Base-by-base conservation (phyloP, 2,329 filamentous ascomycete species). In the Aureobasidium zeae region DNA sequence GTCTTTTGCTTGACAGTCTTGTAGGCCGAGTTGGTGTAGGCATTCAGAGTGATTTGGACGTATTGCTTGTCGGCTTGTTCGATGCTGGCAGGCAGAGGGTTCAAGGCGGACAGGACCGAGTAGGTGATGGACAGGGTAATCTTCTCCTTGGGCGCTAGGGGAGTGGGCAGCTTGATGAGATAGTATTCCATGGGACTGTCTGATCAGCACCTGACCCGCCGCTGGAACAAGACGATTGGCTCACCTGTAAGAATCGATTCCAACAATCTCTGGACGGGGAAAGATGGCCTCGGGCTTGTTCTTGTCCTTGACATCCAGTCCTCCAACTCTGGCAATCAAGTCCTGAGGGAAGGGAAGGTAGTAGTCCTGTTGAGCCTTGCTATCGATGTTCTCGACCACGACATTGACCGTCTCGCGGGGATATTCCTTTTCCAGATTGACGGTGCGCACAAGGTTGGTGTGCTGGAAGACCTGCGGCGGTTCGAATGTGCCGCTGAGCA, bases 391-490 rank as follows among this genome's bases (percentile, higher is more conserved):
- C 70, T 95, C 83, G 51, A 98, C 78, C 39, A 94, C 73, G n/a
- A 94, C 81, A 66, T 96, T 95, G 72, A 95, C 78, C 11, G 81
- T 83, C 66, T 96, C 89, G 60, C 87, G 81, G 44, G 81, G 79
- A 58, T 91, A 96, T 53, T 79, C 84, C 72, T 95, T 96, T 66
- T 96, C 89, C 47, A 95, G 67, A 53, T 94, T 94, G 59, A 93
- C 81, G 51, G 83, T 81, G 57, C 91, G 84, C 39, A 96, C 83
- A 21, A 96, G 67, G 63, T 98, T 96, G 64, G 74, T 75, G 66
- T 98, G 95, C 69, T 88, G 86, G 71, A 94, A 98, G 53, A 88
- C 84, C 61, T 86, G 84, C 11, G 88, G 83, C 43, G 89, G 87
- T 64, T 77, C 82, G 70, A 95, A 94, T 49, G 60, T 62, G 52